Percentiles rank a stretch among this genome's conserved stretches.
These are phyloP conservation scores for Fagus sylvatica DNA, from an alignment of 306 rosid species.

Conservation along the genomic window DNA sequence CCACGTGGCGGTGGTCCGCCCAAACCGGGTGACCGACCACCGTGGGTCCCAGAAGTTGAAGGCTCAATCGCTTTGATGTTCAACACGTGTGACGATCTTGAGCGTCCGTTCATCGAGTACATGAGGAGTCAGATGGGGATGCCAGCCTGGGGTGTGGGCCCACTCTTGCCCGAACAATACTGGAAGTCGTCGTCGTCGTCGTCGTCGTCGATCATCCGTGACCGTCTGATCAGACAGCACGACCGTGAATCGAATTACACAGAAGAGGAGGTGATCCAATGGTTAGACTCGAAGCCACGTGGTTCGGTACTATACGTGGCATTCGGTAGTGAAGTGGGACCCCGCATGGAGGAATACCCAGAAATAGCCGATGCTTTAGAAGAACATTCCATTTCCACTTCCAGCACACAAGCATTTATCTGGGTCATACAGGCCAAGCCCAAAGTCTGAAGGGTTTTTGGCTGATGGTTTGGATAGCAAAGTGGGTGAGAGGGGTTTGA, in stretches of 20 bases:
- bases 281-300: slow-evolving; percentile 54
- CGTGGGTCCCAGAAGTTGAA: slow-evolving; percentile 34
- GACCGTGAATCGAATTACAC: slow-evolving; percentile 34
- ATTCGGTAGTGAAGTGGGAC: slow-evolving; percentile 61
- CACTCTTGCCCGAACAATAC: slow-evolving; percentile 61
- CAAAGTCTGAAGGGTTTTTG: slow-evolving; percentile 34
- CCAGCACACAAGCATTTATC: slow-evolving; percentile 30
- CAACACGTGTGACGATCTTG: slow-evolving; percentile 77
- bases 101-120: slow-evolving; percentile 52
- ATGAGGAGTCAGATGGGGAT: slow-evolving; percentile 22
- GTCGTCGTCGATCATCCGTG: slow-evolving; percentile 38
- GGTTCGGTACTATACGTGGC: slow-evolving; percentile 57
- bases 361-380: slow-evolving; percentile 48
- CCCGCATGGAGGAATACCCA: slow-evolving; percentile 36
- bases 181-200: slow-evolving; percentile 51
- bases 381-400: not conserved
- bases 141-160: slow-evolving; percentile 75
- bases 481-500: slow-evolving; percentile 54
- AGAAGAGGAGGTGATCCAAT: slow-evolving; percentile 53
- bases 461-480: slow-evolving; percentile 38
- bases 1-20: slow-evolving; percentile 38
- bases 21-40: slow-evolving; percentile 33
- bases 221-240: slow-evolving; percentile 32
- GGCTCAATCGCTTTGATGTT: slow-evolving; percentile 43
- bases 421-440: slow-evolving; percentile 53